Evolutionary conservation across 176 grass and related monocot species (phyloP), one percentile per base, ranked within the genome.

Genomic region (Chrysopogon serrulatus): DNA sequence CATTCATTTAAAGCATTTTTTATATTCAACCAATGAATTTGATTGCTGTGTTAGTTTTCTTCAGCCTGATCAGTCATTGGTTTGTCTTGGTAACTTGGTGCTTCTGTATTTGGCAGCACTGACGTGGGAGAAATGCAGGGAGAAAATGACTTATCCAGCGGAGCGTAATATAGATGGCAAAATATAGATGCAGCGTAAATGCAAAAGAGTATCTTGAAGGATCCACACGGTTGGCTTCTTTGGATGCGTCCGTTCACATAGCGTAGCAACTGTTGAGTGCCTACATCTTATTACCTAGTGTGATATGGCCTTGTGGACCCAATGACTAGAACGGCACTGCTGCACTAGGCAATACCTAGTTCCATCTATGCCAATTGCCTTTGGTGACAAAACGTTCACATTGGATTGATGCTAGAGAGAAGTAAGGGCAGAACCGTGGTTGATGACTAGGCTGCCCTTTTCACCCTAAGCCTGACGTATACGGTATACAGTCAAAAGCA

Each of bases 21-120:
- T 39, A 31, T 82, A 82, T 77, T 64, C 8, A 70, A 44, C 21
- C 28, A 78, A 27, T 54, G 32, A 65, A 54, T 74, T 74, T 11
- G 1, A n/a, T 67, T 64, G 26, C 77, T 45, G 23, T 86, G 27
- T 62, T 73, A 78, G n/a, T 56, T 73, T 72, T 53, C 19, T 63
- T 68, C 8, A 35, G 35, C n/a, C 18, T 82, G 31, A 71, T 41
- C 10, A 71, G 65, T 28, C 43, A 83, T 82, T 34, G 57, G 2
- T 26, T 80, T 45, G 62, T 17, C 78, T 79, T 79, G 42, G 23
- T 80, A 80, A 88, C 60, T 30, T 76, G 69, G 8, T 73, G 57
- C 39, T 82, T 68, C 77, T 78, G 35, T 90, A 23, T 39, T 83
- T 86, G 57, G 30, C 79, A 90, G 88, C 67, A 73, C 48, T 86